Evolutionary conservation across 768 basidiomycete species (phyloP), one percentile per base, ranked within the genome.

Genomic region (Amyloporia xantha): DNA sequence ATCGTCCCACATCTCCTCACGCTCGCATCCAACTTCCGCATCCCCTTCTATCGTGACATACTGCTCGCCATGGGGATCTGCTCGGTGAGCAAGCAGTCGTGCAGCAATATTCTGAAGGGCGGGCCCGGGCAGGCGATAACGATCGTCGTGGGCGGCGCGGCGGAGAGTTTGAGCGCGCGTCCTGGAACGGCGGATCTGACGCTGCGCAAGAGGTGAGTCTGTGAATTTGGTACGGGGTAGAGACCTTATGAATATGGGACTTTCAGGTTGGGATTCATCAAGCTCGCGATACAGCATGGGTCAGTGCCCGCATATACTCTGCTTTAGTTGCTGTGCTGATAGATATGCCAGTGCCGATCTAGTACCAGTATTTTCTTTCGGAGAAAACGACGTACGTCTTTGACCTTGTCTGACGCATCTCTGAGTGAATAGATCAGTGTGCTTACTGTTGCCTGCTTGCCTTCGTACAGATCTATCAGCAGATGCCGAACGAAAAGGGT

Each of bases 341-440:
- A 24, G 28, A 44, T 47, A 52, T 46, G 20, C 12, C 55, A 93
- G 92, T 47, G 96, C 96, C 33, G 91, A 94, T 60, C 73, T 99
- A 10, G 96, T 99, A 0, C 96, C 96, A 0, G 94, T 97, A 2
- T 98, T 99, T 62, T 94, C 91, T 4, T 99, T 99, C 58, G 96
- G 96, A 11, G 96, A 99, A 72, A 98, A 98, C 63, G 96, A 98
- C 65, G 94, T 94, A 53, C 61, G 80, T 74, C 7, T 36, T 25
- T 41, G 11, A n/a, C n/a, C n/a, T n/a, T n/a, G n/a, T n/a, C 28
- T 24, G n/a, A 13, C 24, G 24, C 19, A 36, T 24, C 44, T 5
- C 13, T 7, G 13, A 6, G 13, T 7, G 38, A n/a, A 39, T n/a
- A 7, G 9, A 21, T 19, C 38, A 21, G 9, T 35, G 23, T 3